These are phyloP conservation scores for Cutaneotrichosporon sp. DNA, from an alignment of 1,284 basidiomycete genomes.

Conservation along the genomic window DNA sequence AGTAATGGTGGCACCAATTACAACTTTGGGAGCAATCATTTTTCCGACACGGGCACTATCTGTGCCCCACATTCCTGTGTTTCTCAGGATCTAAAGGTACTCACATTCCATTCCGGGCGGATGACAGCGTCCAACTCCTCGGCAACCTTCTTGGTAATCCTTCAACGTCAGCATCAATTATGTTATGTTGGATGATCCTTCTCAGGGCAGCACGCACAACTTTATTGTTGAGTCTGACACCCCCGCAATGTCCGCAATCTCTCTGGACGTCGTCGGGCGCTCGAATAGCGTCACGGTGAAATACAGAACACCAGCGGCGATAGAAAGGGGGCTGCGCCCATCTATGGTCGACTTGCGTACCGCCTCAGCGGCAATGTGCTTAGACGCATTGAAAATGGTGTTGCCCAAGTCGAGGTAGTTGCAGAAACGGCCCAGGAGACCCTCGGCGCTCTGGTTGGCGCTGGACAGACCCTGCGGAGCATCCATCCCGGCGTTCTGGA, in stretches of 20 bases:
- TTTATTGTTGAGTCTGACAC: slow-evolving; percentile 98
- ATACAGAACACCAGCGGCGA: slow-evolving; percentile 91
- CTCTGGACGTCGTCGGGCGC: slow-evolving; percentile 66
- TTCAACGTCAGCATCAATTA: slow-evolving; percentile 15
- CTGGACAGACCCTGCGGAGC: slow-evolving; percentile 18
- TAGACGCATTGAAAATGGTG: slow-evolving; percentile 56
- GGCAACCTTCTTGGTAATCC: slow-evolving; percentile 43
- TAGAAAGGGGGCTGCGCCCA: slow-evolving; percentile 89
- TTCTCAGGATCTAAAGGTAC: too few species aligned
- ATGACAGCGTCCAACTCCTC: slow-evolving; percentile 37
- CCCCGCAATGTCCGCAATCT: slow-evolving; percentile 89
- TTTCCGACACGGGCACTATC: too few species aligned
- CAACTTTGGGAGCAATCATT: too few species aligned
- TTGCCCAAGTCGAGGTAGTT: slow-evolving; percentile 59
- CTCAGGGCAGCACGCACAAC: slow-evolving; percentile 48
- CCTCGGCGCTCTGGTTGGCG: slow-evolving; percentile 64
- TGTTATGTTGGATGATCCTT: slow-evolving; percentile 22
- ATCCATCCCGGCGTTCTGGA: slow-evolving; percentile 10
- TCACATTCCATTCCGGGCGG: slow-evolving; percentile 45
- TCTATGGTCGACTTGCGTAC: slow-evolving; percentile 82
- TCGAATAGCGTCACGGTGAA: slow-evolving; percentile 82
- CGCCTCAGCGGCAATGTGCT: slow-evolving; percentile 76
- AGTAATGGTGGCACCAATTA: too few species aligned
- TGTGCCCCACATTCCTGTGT: too few species aligned
- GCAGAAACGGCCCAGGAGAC: slow-evolving; percentile 85